These are phyloP conservation scores for Trypanosomatidae sp. DNA, from an alignment of 208 protist species.

Conservation along the genomic window DNA sequence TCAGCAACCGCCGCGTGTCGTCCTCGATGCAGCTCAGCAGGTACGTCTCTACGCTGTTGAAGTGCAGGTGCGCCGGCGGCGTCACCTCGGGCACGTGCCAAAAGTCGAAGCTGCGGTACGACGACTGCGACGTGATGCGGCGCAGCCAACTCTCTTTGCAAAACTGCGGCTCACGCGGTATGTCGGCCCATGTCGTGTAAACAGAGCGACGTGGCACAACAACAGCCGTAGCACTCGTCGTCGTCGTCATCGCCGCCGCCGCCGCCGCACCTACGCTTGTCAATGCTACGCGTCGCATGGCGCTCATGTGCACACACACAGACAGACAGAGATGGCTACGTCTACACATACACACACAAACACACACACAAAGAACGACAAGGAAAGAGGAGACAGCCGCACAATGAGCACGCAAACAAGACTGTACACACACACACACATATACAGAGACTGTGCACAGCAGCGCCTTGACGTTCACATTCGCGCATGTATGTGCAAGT, in stretches of 20 bases:
- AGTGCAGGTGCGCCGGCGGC: conserved; percentile 20
- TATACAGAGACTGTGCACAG: no score
- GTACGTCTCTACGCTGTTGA: conserved; percentile 58
- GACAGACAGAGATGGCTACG: background rate
- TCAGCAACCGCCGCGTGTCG: conserved; percentile 65
- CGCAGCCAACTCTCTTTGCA: conserved; percentile 56
- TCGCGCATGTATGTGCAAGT: no score
- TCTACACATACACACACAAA: no score
- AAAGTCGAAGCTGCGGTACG: conserved; percentile 82
- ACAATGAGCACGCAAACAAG: no score
- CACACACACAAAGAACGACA: no score
- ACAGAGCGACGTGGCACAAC: conserved; percentile 22
- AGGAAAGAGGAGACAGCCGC: no score
- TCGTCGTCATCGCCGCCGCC: no score
- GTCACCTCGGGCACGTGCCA: conserved; percentile 63
- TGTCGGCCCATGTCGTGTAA: conserved; percentile 74
- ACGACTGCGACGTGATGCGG: conserved; percentile 52
- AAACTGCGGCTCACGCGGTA: conserved; percentile 40
- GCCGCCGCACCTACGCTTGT: background rate
- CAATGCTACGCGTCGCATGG: conserved; percentile 19
- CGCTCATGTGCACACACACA: background rate
- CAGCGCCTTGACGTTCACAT: no score
- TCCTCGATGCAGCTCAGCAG: conserved; percentile 75
- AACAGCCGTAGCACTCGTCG: conserved; percentile 2
- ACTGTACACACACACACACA: no score